Conservation (phyloP, 208 protist genomes). For the Leishmania guyanensis region DNA sequence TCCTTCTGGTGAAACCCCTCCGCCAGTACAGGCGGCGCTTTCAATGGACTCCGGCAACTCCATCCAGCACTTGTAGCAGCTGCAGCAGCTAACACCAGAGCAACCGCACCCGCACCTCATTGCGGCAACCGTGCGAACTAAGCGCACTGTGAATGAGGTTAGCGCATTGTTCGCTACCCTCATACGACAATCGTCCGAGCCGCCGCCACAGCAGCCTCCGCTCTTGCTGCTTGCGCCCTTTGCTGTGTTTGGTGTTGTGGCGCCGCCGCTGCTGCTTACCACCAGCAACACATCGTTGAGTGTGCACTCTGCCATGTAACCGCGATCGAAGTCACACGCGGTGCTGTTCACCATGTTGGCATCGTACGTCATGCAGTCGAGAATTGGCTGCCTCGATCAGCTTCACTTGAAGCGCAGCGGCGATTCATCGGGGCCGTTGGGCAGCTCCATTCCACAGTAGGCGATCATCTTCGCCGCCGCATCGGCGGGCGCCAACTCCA, state of each 20-base stretch:
- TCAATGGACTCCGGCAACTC: not conserved
- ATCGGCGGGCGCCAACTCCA: conserved; percentile 45
- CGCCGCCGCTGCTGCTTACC: conserved; percentile 12
- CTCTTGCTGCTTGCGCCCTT: not conserved
- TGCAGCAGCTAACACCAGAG: conserved; percentile 21
- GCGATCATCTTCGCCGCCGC: conserved; percentile 42
- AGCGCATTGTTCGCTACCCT: conserved; percentile 10
- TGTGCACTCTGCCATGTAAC: conserved; percentile 38
- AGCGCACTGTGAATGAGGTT: conserved; percentile 18
- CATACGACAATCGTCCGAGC: not conserved
- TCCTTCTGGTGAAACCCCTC: not conserved
- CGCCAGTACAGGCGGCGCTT: not conserved
- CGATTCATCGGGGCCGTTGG: conserved; percentile 42
- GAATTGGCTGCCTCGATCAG: conserved; percentile 55
- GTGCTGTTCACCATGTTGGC: conserved; percentile 40
- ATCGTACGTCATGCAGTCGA: conserved; percentile 62
- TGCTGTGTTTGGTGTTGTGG: not conserved
- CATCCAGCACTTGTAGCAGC: conserved; percentile 27
- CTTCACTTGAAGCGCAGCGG: conserved; percentile 63
- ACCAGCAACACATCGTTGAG: conserved; percentile 52
- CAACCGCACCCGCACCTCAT: conserved; percentile 29
- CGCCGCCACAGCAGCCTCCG: not conserved
- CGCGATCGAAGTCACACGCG: conserved; percentile 48
- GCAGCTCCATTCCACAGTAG: conserved; percentile 50
- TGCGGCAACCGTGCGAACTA: conserved; percentile 22